These are phyloP conservation scores for Astragalus membranaceus DNA, from an alignment of 306 rosid species.

Conservation along the genomic window DNA sequence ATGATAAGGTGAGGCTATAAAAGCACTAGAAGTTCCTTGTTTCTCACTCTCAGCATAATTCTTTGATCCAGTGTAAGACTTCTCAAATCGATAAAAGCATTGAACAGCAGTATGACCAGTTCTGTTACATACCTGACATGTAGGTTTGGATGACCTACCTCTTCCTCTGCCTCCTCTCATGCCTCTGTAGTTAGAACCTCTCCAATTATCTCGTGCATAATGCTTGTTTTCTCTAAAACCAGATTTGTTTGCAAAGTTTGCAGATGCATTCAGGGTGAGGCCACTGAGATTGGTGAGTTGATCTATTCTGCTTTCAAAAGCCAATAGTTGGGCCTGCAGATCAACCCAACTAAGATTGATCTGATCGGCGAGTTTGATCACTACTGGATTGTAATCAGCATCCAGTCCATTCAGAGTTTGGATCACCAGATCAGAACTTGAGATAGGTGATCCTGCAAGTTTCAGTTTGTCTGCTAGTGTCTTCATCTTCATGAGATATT, in stretches of 20 bases:
- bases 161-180: neutral
- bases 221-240: neutral
- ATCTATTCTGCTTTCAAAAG: neutral
- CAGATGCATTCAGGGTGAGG: neutral
- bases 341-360: neutral
- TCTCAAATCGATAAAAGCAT: neutral
- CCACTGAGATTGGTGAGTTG: neutral
- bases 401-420: neutral
- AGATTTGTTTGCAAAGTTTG: neutral
- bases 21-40: neutral
- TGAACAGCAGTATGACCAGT: neutral
- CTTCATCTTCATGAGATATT: neutral
- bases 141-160: neutral
- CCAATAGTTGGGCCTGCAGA: neutral
- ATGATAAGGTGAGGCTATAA: too few species aligned
- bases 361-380: neutral
- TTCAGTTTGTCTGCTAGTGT: neutral
- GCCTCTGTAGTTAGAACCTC: too few species aligned
- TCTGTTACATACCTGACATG: neutral
- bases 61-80: neutral
- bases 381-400: neutral
- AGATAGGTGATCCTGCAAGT: too few species aligned
- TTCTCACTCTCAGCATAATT: neutral
- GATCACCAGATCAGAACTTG: neutral
- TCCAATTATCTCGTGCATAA: too few species aligned